Evolutionary conservation across 768 basidiomycete genomes (phyloP).

Genomic region (Solioccasus polychromus): DNA sequence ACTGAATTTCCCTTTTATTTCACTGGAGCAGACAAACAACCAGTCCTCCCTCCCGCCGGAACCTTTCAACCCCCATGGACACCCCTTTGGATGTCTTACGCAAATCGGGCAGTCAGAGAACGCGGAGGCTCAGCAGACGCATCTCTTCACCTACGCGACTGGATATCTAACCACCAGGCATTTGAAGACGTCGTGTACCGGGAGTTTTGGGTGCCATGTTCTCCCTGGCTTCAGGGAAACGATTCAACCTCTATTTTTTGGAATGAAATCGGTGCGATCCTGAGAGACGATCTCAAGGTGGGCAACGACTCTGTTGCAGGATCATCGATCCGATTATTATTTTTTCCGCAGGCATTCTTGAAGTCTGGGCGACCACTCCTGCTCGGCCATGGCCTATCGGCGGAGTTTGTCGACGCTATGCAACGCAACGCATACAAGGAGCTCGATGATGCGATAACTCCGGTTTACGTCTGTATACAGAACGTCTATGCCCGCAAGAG

Average conservation of each 20-base stretch:
- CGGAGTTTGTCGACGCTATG: slow-evolving; percentile 50
- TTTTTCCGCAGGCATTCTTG: slow-evolving; percentile 52
- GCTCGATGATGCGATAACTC: slow-evolving; percentile 42
- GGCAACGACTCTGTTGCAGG: slow-evolving; percentile 4
- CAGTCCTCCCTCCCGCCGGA: slow-evolving; percentile 41
- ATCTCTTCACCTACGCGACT: slow-evolving; percentile 50
- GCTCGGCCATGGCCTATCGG: slow-evolving; percentile 57
- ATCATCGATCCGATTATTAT: background rate
- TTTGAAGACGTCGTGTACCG: slow-evolving; percentile 59
- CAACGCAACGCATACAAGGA: slow-evolving; percentile 52
- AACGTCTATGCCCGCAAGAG: slow-evolving; percentile 52
- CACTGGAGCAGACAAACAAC: slow-evolving; percentile 51
- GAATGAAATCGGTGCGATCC: slow-evolving; percentile 40
- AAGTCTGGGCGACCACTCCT: slow-evolving; percentile 66
- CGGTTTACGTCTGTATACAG: slow-evolving; percentile 54
- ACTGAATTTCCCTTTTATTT: slow-evolving; percentile 67
- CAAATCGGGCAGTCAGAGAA: slow-evolving; percentile 48
- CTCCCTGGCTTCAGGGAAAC: slow-evolving; percentile 41
- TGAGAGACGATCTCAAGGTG: slow-evolving; percentile 63
- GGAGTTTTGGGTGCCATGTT: slow-evolving; percentile 63
- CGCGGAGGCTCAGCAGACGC: slow-evolving; percentile 66
- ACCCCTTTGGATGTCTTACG: slow-evolving; percentile 59
- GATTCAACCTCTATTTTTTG: slow-evolving; percentile 30
- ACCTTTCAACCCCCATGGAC: slow-evolving; percentile 53
- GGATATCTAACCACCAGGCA: slow-evolving; percentile 50